Conservation (phyloP, 208 protist species). For the Leishmania mexicana region DNA sequence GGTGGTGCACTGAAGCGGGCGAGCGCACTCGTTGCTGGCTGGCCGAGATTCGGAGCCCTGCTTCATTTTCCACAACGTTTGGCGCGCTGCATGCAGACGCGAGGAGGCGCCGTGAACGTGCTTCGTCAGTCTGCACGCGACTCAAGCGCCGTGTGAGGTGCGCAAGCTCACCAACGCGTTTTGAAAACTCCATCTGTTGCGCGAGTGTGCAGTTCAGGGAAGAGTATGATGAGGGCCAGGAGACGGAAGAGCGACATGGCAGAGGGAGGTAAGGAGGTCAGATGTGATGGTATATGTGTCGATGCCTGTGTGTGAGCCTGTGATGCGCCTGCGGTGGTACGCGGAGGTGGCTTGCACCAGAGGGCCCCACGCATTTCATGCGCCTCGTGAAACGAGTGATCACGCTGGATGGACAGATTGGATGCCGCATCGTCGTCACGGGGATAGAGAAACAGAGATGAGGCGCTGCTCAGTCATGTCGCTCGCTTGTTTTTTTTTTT, state of each 20-base stretch:
- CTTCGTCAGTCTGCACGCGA: slow-evolving; percentile 17
- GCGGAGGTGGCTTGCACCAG: background rate
- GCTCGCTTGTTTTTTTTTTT: background rate
- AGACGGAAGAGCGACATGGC: background rate
- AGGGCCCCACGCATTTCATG: background rate
- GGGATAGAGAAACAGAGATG: background rate
- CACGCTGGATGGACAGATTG: background rate
- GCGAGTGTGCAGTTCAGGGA: background rate
- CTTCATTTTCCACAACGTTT: background rate
- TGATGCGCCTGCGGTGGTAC: background rate
- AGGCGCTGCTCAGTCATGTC: background rate
- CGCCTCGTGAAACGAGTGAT: background rate
- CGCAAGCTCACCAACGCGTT: slow-evolving; percentile 23
- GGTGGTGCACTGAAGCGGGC: background rate
- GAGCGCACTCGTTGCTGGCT: background rate
- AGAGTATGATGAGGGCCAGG: background rate
- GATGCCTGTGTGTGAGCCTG: background rate
- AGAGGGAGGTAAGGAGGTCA: background rate
- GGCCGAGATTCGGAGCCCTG: background rate
- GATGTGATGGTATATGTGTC: background rate
- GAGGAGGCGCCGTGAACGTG: slow-evolving; percentile 8
- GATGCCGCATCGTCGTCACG: background rate
- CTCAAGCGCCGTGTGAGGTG: slow-evolving; percentile 20
- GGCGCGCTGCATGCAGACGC: background rate
- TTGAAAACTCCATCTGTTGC: slow-evolving; percentile 24